Evolutionary conservation across 768 basidiomycete genomes (phyloP), one percentile per base, ranked within the genome.

Genomic region (Boletus vermiculosoides): DNA sequence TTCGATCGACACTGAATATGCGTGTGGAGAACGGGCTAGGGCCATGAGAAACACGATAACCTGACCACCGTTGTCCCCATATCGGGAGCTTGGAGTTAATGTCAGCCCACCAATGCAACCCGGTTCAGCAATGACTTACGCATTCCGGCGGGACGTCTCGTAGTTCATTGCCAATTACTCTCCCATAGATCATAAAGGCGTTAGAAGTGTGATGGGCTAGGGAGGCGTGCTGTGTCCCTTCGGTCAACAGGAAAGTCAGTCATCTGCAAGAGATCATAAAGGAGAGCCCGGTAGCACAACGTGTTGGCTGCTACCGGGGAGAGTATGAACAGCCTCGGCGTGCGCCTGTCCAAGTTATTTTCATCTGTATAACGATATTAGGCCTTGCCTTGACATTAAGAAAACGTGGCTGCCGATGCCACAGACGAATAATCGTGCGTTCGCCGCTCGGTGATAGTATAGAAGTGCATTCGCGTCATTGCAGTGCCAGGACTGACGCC

Each of bases 61-160:
- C 52, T 31, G 63, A 52, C 70, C 70, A 71, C 33, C 70, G 65
- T 52, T 70, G 67, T 56, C 71, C 71, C 71, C 71, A 73, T 54
- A 71, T 55, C 16, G 69, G 65, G 33, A 73, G 58, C 70, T 71
- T 63, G 50, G 28, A 46, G 39, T 34, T 16, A 34, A 36, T 34
- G 53, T 66, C 42, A 69, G 56, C 45, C 44, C 45, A 39, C 28
- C 30, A 30, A 46, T 13, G 22, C 20, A 54, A 36, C 31, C 18
- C 18, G 11, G 20, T 33, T 50, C 20, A 52, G 47, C 39, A 45
- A 52, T 7, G 46, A 61, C 72, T 67, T 46, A 68, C 71, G 53
- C 55, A 63, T 50, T 63, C 69, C 12, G 59, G 70, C 0, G 72
- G 72, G 47, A 72, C 51, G 44, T 63, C 64, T 45, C 72, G 62